Base-by-base conservation (phyloP, 2,329 filamentous ascomycete species). In the Sordariomycetes sp. region DNA sequence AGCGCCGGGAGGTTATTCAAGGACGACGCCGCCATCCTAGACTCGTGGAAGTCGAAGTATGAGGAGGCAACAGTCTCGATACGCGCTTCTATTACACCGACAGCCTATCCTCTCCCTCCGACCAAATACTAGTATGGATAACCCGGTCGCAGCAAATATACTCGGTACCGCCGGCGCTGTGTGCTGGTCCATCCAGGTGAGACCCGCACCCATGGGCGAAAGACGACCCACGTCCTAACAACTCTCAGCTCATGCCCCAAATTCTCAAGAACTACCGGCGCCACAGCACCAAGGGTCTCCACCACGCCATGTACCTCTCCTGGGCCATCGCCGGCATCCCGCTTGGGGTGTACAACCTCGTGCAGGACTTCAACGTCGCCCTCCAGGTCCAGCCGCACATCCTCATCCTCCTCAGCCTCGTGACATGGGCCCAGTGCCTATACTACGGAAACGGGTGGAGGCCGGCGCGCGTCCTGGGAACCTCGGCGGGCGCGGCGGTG, bases 331-430 rank as follows among this genome's bases (percentile, higher is more conserved):
- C 61, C 53, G 61, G 61, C 34, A 56, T 62, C 28, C 61, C 61
- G 2, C 59, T 62, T 25, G 61, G 61, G 35, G 55, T 67, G 8
- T 68, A 67, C 60, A 68, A 68, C 59, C 62, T 68, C 56, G 63
- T 63, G 24, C 57, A 62, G 28, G 57, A 63, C 55, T 64, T 68
- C 61, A 68, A 68, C 58, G 58, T 68, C 17, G 66, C 67, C 12
- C 60, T 69, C 17, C 63, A 63, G 24, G 62, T 68, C 12, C 67
- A 69, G 55, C 66, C 67, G 2, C 64, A 69, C 57, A 66, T 69
- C 24, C 61, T 69, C 53, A 68, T 64, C 10, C 57, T 65, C 10
- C 61, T 68, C 20, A 68, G 66, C 57, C 60, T 69, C 5, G 57
- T 65, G 5, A 66, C 66, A 1, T 69, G 66, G 66, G 56, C 60